These are phyloP conservation scores for Aureobasidium zeae DNA, from an alignment of 2,329 filamentous ascomycete species.

Conservation along the genomic window DNA sequence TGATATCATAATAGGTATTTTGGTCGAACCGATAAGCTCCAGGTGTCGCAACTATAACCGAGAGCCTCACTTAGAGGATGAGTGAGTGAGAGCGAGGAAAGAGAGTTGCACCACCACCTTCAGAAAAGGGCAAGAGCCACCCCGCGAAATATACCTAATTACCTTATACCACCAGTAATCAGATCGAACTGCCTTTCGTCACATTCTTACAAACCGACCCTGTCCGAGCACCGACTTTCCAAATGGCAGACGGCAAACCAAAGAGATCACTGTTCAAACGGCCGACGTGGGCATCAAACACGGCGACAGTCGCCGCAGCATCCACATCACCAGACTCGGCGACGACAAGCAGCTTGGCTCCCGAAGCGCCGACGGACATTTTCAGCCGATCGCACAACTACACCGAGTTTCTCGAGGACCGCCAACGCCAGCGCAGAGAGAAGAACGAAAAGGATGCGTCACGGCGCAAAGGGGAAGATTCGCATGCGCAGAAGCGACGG, in stretches of 20 bases:
- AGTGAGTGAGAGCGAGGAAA: too few relatives aligned
- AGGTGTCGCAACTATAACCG: too few relatives aligned
- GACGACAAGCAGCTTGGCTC: too few relatives aligned
- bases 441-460: slow-evolving; percentile 21
- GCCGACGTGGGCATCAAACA: slow-evolving; percentile 13
- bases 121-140: too few relatives aligned
- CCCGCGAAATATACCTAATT: too few relatives aligned
- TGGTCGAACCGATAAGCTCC: too few relatives aligned
- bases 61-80: too few relatives aligned
- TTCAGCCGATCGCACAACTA: slow-evolving; percentile 37
- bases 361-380: slow-evolving; percentile 27
- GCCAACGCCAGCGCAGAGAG: slow-evolving; percentile 28
- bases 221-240: not conserved
- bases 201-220: not conserved
- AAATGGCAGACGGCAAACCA: slow-evolving; percentile 12
- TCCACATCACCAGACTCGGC: slow-evolving; percentile 3
- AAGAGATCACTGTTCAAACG: slow-evolving; percentile 17
- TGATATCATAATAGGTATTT: too few relatives aligned
- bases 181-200: too few relatives aligned
- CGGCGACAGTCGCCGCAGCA: not conserved
- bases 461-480: slow-evolving; percentile 1
- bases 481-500: slow-evolving; percentile 21
- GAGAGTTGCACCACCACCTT: not conserved
- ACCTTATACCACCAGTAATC: too few relatives aligned
- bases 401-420: slow-evolving; percentile 31